Conservation (phyloP, 2,329 filamentous ascomycete genomes). For the Colletotrichum endophyticum region DNA sequence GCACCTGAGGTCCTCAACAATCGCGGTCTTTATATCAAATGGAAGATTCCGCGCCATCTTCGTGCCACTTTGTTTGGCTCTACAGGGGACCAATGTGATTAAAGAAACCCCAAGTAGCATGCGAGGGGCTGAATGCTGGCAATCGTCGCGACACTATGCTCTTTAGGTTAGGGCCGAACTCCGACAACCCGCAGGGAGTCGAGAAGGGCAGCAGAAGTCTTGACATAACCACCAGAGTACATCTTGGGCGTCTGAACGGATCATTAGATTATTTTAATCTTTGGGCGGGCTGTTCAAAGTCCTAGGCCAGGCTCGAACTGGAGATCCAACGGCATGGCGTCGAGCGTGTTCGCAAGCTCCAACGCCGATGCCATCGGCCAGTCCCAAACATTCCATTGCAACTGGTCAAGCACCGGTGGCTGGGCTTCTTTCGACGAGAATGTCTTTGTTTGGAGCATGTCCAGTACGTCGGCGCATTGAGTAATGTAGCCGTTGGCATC, state of each 20-base stretch:
- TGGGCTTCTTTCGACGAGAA: constrained; percentile 16
- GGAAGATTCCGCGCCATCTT: not conserved
- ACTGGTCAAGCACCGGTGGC: constrained; percentile 15
- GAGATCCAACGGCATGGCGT: constrained; percentile 26
- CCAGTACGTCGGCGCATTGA: constrained; percentile 26
- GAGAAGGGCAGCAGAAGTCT: not conserved
- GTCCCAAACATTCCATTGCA: constrained; percentile 31
- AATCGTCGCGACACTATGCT: not conserved
- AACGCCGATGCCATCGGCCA: constrained; percentile 30
- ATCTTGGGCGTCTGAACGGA: not conserved
- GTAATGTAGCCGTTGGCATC: constrained; percentile 13
- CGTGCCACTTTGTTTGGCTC: not conserved
- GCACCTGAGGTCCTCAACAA: not conserved
- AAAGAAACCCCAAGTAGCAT: not conserved
- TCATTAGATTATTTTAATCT: not conserved
- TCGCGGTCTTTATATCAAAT: not conserved
- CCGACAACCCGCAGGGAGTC: not conserved
- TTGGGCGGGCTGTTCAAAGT: not conserved
- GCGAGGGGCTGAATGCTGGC: not conserved
- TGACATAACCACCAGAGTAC: not conserved
- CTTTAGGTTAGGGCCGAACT: not conserved
- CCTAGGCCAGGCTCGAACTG: not conserved
- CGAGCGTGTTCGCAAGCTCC: constrained; percentile 27
- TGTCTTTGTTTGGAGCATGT: constrained; percentile 23
- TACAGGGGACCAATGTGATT: not conserved